Evolutionary conservation across 768 basidiomycete species (phyloP).

Genomic region (Lentinula sp.): DNA sequence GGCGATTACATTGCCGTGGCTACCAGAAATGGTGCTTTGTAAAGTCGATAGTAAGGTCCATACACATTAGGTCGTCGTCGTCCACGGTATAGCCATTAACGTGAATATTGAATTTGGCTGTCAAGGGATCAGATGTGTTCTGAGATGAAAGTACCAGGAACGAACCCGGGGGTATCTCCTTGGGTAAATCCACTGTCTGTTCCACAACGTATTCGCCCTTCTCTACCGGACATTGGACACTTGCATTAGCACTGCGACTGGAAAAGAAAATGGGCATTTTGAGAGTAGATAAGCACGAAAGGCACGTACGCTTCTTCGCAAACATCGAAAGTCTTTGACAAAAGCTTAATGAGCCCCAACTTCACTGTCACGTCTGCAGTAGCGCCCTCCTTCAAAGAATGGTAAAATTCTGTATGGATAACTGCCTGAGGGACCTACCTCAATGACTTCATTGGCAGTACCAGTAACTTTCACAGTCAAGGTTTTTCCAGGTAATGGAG

Average conservation of each 20-base stretch:
- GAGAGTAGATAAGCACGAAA: neutral
- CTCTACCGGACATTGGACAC: conserved; percentile 80
- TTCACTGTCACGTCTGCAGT: conserved; percentile 89
- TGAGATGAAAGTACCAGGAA: neutral
- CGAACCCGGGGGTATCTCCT: conserved; percentile 81
- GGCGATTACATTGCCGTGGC: neutral
- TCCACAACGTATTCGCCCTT: conserved; percentile 63
- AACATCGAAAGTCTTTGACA: conserved; percentile 78
- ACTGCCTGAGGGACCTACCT: conserved; percentile 38
- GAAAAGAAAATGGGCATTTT: neutral
- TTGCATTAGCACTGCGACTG: conserved; percentile 71
- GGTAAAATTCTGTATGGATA: neutral
- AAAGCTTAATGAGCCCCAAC: conserved; percentile 87
- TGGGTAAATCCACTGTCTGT: conserved; percentile 84
- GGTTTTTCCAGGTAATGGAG: conserved; percentile 81
- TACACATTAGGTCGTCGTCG: conserved; percentile 75
- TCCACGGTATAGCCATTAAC: conserved; percentile 65
- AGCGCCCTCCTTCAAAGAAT: conserved; percentile 68
- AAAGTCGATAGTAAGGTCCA: conserved; percentile 78
- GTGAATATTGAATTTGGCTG: conserved; percentile 80
- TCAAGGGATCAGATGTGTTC: conserved; percentile 1
- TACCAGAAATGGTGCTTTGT: conserved; percentile 35
- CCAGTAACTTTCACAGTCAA: conserved; percentile 82
- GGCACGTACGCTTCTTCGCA: conserved; percentile 88
- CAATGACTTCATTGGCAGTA: conserved; percentile 47